A percentile compares a stretch with the other conserved stretches of the same genome.
Evolutionary conservation across 202 grass and related monocot species (phyloP).

Genomic region (Setaria viridis): DNA sequence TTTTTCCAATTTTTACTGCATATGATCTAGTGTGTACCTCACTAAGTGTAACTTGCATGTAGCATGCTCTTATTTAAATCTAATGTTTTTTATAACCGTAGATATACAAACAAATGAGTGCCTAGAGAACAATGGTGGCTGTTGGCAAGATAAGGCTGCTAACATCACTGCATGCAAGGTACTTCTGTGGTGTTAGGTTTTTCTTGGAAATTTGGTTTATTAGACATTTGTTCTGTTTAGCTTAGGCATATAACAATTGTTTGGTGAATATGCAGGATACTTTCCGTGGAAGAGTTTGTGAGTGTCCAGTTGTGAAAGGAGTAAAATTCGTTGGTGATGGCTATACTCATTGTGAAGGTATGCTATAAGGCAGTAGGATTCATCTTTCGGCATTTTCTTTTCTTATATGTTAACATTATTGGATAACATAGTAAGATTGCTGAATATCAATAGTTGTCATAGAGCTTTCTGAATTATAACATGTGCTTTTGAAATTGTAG

Average conservation of each 20-base stretch:
- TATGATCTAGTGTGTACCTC: not conserved
- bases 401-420: not conserved
- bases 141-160: constrained; percentile 86
- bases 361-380: not conserved
- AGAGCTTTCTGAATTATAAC: constrained; percentile 5
- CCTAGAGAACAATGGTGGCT: constrained; percentile 93
- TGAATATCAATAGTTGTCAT: not conserved
- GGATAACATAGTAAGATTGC: not conserved
- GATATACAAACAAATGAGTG: constrained; percentile 99
- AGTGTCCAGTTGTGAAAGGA: constrained; percentile 78
- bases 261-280: constrained; percentile 71
- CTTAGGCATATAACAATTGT: constrained; percentile 29
- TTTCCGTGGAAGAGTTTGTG: constrained; percentile 89
- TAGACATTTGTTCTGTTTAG: constrained; percentile 5
- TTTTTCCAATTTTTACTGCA: not conserved
- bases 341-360: constrained; percentile 97
- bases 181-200: constrained; percentile 20
- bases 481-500: constrained; percentile 46
- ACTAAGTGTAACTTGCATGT: not conserved
- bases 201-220: not conserved
- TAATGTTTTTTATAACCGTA: constrained; percentile 34
- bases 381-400: not conserved
- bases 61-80: constrained; percentile 26
- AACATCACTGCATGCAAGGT: constrained; percentile 98
- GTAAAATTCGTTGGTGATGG: constrained; percentile 95